Evolutionary conservation across 2,329 filamentous ascomycete species (phyloP).

Genomic region (Aspergillus sp.): DNA sequence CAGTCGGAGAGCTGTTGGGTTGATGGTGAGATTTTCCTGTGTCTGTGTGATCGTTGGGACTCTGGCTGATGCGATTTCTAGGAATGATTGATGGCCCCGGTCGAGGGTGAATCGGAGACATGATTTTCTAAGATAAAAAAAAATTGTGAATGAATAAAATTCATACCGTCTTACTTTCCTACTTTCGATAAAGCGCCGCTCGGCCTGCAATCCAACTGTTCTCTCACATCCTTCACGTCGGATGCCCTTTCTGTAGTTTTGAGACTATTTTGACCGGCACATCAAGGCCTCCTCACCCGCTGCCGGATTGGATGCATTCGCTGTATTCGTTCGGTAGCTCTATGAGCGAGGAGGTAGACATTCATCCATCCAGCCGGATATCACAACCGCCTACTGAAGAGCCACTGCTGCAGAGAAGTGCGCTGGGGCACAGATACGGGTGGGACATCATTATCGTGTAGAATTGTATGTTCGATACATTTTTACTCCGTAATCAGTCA

Average conservation of each 20-base stretch:
- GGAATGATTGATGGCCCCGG: not conserved
- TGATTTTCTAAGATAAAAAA: not conserved
- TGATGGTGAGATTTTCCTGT: slow-evolving; percentile 22
- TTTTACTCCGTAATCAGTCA: not conserved
- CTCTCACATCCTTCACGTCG: not conserved
- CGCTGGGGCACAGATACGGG: slow-evolving; percentile 68
- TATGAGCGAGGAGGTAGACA: slow-evolving; percentile 43
- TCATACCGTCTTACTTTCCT: not conserved
- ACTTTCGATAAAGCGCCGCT: not conserved
- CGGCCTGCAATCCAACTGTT: not conserved
- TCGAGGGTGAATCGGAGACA: not conserved
- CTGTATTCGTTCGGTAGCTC: slow-evolving; percentile 18
- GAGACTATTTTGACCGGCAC: slow-evolving; percentile 28
- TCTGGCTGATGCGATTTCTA: not conserved
- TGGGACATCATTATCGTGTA: slow-evolving; percentile 45
- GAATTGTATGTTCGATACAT: not conserved
- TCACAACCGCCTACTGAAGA: slow-evolving; percentile 57
- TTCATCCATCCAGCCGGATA: slow-evolving; percentile 35
- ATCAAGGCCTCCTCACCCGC: slow-evolving; percentile 46
- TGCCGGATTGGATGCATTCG: slow-evolving; percentile 23
- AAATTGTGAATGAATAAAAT: not conserved
- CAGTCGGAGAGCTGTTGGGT: slow-evolving; percentile 2
- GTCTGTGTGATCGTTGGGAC: not conserved
- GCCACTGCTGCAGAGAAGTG: slow-evolving; percentile 59
- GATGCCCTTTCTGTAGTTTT: not conserved